Evolutionary conservation across 2,329 filamentous ascomycete genomes (phyloP).

Genomic region (Fusarium abutilonis): DNA sequence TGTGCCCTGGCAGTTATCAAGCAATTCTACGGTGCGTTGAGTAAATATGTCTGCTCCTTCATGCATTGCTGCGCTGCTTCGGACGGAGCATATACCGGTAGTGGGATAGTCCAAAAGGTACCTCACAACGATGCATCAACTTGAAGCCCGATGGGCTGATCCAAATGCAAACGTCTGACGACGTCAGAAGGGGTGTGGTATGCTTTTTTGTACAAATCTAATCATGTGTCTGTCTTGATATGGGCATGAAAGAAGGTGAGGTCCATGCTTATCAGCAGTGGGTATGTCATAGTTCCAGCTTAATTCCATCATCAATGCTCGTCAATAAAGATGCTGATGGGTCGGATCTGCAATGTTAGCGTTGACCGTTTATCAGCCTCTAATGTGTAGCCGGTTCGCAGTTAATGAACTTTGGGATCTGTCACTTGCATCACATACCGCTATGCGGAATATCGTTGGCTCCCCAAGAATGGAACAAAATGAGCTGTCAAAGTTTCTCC

Average conservation of each 20-base stretch:
- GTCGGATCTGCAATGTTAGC: slow-evolving; percentile 17
- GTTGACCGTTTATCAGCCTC: slow-evolving; percentile 18
- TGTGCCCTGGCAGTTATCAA: slow-evolving; percentile 7
- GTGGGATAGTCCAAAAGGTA: neutral
- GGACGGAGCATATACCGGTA: neutral
- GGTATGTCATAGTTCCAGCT: slow-evolving; percentile 14
- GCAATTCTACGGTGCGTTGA: neutral
- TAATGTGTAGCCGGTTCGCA: neutral
- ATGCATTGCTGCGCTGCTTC: neutral
- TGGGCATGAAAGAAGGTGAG: slow-evolving; percentile 8
- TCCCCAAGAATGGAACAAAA: neutral
- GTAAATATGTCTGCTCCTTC: neutral
- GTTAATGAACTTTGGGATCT: too few relatives aligned
- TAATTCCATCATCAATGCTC: slow-evolving; percentile 36
- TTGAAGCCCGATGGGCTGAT: slow-evolving; percentile 2
- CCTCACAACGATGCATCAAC: neutral
- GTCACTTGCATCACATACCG: neutral
- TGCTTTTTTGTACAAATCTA: neutral
- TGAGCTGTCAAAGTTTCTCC: slow-evolving; percentile 10
- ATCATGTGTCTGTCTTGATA: slow-evolving; percentile 7
- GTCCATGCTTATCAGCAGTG: slow-evolving; percentile 19
- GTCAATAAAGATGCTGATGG: slow-evolving; percentile 11
- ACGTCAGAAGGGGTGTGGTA: slow-evolving; percentile 25
- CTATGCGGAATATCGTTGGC: neutral
- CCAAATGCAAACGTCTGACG: slow-evolving; percentile 6